phyloP scores from a whole-genome alignment of 2,329 filamentous ascomycete genomes.

The Ophiostoma fasciatum region DNA sequence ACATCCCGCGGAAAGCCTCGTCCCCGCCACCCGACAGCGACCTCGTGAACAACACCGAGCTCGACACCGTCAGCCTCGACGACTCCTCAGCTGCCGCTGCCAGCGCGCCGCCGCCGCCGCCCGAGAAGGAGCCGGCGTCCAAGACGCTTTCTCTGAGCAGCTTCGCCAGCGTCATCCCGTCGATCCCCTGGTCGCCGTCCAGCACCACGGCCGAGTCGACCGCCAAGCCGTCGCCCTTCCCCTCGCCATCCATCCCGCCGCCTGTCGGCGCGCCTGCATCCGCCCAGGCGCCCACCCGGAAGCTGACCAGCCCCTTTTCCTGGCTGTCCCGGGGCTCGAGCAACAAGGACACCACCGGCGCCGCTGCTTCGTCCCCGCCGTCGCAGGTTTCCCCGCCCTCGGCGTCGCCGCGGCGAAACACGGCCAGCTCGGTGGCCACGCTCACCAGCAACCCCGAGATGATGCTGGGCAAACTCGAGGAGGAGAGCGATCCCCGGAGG shows the following conservation, averaged over 20 bases:
- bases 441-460: conserved; percentile 69
- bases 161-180: conserved; percentile 55
- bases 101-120: conserved; percentile 10
- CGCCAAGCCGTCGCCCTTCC: conserved; percentile 25
- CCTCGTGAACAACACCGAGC: conserved; percentile 27
- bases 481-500: conserved; percentile 33
- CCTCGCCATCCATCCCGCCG: conserved; percentile 16
- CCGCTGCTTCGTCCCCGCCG: conserved; percentile 25
- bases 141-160: conserved; percentile 52
- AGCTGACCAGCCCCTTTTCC: conserved; percentile 76
- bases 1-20: conserved; percentile 19
- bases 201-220: conserved; percentile 30
- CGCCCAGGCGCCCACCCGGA: conserved; percentile 32
- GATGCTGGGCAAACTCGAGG: conserved; percentile 62
- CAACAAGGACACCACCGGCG: conserved; percentile 35
- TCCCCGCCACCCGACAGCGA: conserved; percentile 25
- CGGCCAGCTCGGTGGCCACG: conserved; percentile 65
- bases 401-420: conserved; percentile 50
- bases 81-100: too few relatives aligned
- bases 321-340: conserved; percentile 62
- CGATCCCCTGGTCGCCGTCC: conserved; percentile 54
- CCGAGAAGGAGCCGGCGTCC: conserved; percentile 23
- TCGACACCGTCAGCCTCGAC: conserved; percentile 53
- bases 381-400: conserved; percentile 31
- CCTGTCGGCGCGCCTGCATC: conserved; percentile 23